Conservation (phyloP, 257 asterid species). For the Agastache rugosa region DNA sequence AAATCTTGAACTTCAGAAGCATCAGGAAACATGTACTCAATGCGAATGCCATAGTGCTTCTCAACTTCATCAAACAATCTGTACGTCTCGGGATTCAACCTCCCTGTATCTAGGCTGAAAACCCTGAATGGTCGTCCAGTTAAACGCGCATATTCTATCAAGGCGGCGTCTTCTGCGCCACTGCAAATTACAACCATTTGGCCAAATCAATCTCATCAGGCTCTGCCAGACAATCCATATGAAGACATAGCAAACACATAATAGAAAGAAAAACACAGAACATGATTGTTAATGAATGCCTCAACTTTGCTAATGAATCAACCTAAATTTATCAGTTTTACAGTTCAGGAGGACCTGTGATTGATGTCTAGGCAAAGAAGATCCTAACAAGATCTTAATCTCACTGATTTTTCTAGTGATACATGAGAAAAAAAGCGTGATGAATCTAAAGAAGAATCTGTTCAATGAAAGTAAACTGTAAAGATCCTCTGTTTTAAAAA, state of each 20-base stretch:
- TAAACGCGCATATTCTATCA: conserved; percentile 82
- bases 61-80: conserved; percentile 74
- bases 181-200: conserved; percentile 43
- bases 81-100: conserved; percentile 87
- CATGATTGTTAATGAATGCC: background rate
- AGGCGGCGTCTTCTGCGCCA: conserved; percentile 93
- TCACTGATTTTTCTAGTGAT: background rate
- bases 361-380: background rate
- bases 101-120: conserved; percentile 88
- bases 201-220: background rate
- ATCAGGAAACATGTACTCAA: conserved; percentile 92
- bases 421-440: background rate
- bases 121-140: conserved; percentile 89
- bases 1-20: conserved; percentile 79
- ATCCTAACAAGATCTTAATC: conserved; percentile 4
- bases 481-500: background rate
- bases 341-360: background rate
- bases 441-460: background rate
- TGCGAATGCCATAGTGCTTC: conserved; percentile 72
- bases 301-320: background rate
- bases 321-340: background rate
- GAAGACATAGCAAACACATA: background rate
- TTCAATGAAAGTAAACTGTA: background rate
- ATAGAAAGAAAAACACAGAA: background rate
- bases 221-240: background rate